These are phyloP conservation scores for Nematodospora anomalae DNA, from an alignment of 1,139 yeast species.

Conservation along the genomic window DNA sequence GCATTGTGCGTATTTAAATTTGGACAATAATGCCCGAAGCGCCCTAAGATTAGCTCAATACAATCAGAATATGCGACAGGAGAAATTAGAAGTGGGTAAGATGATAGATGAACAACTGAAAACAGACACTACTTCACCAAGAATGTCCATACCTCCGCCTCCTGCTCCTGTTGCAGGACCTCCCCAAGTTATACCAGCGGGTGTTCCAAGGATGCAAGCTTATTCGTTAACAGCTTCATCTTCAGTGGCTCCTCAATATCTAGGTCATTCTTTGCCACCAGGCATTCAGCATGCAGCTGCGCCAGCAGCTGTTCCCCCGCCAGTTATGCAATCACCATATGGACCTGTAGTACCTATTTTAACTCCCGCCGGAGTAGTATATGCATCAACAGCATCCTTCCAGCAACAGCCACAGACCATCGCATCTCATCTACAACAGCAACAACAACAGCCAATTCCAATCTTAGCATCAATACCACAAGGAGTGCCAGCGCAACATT, in stretches of 20 bases:
- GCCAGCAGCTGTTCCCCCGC: slow-evolving; percentile 5
- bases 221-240: neutral
- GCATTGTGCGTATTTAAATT: slow-evolving; percentile 53
- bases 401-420: slow-evolving; percentile 6
- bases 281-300: slow-evolving; percentile 3
- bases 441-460: slow-evolving; percentile 2
- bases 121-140: slow-evolving; percentile 3
- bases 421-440: slow-evolving; percentile 8
- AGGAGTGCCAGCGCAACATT: neutral
- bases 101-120: slow-evolving; percentile 8
- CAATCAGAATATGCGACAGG: slow-evolving; percentile 44
- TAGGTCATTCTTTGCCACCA: neutral
- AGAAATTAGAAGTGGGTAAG: slow-evolving; percentile 21
- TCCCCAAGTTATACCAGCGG: slow-evolving; percentile 8
- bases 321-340: slow-evolving; percentile 31
- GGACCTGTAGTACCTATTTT: slow-evolving; percentile 39
- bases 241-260: neutral
- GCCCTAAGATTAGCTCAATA: slow-evolving; percentile 54
- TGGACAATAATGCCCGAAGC: slow-evolving; percentile 50
- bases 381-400: slow-evolving; percentile 15
- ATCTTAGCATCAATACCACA: neutral
- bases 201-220: neutral
- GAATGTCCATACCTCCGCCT: slow-evolving; percentile 5
- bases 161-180: slow-evolving; percentile 1
- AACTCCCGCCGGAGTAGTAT: slow-evolving; percentile 21